Evolutionary conservation across 371 early-diverging fungal genomes (phyloP).

Genomic region (Mortierella polycephala): DNA sequence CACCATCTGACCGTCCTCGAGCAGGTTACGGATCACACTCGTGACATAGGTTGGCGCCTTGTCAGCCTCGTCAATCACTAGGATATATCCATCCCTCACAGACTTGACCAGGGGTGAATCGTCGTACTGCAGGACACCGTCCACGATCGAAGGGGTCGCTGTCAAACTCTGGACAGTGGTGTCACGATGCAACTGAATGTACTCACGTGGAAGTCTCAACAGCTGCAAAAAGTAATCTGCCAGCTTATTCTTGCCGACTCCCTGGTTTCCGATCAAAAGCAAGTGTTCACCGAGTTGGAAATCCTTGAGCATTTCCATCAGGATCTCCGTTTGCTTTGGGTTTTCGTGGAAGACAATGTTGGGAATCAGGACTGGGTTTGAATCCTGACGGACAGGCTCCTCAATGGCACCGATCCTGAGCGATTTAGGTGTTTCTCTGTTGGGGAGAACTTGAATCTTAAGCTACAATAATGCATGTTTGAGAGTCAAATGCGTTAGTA

Average conservation of each 20-base stretch:
- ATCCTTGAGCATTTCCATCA: constrained; percentile 80
- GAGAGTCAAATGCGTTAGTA: no score
- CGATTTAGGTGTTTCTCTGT: constrained; percentile 59
- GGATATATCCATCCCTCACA: constrained; percentile 66
- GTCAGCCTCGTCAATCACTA: constrained; percentile 91
- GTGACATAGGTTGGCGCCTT: constrained; percentile 90
- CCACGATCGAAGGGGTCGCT: constrained; percentile 77
- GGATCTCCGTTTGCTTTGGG: constrained; percentile 74
- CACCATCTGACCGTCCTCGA: constrained; percentile 90
- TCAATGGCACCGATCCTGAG: constrained; percentile 67
- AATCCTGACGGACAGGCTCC: constrained; percentile 66
- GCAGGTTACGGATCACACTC: constrained; percentile 79
- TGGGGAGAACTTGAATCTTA: constrained; percentile 68
- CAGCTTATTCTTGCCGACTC: constrained; percentile 88
- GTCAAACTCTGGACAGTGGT: constrained; percentile 87
- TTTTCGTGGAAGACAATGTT: constrained; percentile 83
- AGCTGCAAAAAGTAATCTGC: constrained; percentile 84
- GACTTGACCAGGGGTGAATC: constrained; percentile 77
- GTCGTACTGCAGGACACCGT: constrained; percentile 80
- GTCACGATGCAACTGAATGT: constrained; percentile 88
- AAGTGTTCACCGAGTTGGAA: constrained; percentile 81
- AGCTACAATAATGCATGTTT: constrained; percentile 39
- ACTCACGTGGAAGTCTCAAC: constrained; percentile 80
- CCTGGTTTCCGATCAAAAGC: constrained; percentile 82
- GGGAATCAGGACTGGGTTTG: constrained; percentile 76